phyloP scores from a whole-genome alignment of 768 basidiomycete genomes.

The Amanita polypyramis region DNA sequence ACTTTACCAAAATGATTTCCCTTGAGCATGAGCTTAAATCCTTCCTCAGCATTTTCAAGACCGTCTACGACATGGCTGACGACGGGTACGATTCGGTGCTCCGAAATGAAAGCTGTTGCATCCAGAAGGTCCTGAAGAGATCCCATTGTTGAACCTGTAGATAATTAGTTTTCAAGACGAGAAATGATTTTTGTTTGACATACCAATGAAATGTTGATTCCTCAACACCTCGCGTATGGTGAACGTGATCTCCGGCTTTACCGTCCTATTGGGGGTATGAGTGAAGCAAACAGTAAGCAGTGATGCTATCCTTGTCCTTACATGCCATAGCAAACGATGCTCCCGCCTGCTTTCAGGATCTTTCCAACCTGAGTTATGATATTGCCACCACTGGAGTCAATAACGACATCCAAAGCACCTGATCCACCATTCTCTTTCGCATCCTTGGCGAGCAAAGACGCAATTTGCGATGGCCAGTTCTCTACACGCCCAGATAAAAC shows the following conservation, averaged over 20 bases:
- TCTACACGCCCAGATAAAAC: constrained; percentile 17
- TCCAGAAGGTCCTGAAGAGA: constrained; percentile 63
- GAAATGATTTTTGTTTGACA: constrained; percentile 9
- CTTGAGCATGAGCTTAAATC: constrained; percentile 54
- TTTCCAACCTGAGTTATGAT: constrained; percentile 41
- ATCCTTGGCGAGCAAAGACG: constrained; percentile 25
- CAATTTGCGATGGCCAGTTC: constrained; percentile 43
- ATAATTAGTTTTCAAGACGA: background rate
- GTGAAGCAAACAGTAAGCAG: background rate
- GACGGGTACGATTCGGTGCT: constrained; percentile 59
- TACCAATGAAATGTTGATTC: constrained; percentile 67
- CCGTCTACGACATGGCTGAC: constrained; percentile 65
- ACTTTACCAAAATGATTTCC: constrained; percentile 76
- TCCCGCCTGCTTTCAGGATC: constrained; percentile 45
- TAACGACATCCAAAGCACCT: constrained; percentile 41
- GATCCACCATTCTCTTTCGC: constrained; percentile 19
- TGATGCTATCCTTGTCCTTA: constrained; percentile 18
- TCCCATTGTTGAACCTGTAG: constrained; percentile 74
- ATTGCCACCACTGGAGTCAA: constrained; percentile 64
- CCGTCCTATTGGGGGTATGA: constrained; percentile 38
- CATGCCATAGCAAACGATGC: constrained; percentile 61
- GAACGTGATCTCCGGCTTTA: constrained; percentile 44
- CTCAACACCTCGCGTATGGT: constrained; percentile 74
- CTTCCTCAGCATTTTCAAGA: constrained; percentile 50
- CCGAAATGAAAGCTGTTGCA: constrained; percentile 57